phyloP scores from a whole-genome alignment of 179 eudicot species.

The Silene noctiflora region DNA sequence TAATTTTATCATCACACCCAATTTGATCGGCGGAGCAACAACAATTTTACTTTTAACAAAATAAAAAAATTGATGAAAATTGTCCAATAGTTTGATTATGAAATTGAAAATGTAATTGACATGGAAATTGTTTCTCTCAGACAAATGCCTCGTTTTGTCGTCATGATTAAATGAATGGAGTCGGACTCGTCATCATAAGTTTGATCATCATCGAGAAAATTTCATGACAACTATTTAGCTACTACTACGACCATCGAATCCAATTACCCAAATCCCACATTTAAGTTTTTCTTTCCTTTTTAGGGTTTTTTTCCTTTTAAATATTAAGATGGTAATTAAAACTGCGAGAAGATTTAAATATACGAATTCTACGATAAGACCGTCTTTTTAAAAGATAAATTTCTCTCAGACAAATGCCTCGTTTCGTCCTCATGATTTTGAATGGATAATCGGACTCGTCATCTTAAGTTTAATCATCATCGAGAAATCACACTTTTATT shows the following conservation, averaged over 20 bases:
- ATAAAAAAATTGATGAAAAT: no score
- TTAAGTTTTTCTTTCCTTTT: no score
- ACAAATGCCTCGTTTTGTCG: constrained; percentile 33
- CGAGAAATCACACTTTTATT: constrained; percentile 4
- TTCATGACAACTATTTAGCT: background rate
- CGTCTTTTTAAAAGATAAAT: background rate
- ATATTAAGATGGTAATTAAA: no score
- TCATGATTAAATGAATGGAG: constrained; percentile 23
- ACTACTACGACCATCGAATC: background rate
- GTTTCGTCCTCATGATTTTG: constrained; percentile 29
- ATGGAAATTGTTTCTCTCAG: constrained; percentile 21
- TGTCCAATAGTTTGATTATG: no score
- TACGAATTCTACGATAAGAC: background rate
- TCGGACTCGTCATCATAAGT: constrained; percentile 31
- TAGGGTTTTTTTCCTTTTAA: no score
- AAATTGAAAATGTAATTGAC: no score
- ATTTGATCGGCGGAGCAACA: no score
- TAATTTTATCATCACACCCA: no score
- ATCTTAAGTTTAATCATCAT: constrained; percentile 29
- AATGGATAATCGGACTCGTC: constrained; percentile 36
- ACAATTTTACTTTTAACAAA: no score
- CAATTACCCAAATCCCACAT: background rate
- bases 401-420: constrained; percentile 42
- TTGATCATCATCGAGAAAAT: constrained; percentile 27
- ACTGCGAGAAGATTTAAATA: no score